Evolutionary conservation across 148 eudicot species (phyloP), one percentile per base, ranked within the genome.

Genomic region (Diospyros lotus): DNA sequence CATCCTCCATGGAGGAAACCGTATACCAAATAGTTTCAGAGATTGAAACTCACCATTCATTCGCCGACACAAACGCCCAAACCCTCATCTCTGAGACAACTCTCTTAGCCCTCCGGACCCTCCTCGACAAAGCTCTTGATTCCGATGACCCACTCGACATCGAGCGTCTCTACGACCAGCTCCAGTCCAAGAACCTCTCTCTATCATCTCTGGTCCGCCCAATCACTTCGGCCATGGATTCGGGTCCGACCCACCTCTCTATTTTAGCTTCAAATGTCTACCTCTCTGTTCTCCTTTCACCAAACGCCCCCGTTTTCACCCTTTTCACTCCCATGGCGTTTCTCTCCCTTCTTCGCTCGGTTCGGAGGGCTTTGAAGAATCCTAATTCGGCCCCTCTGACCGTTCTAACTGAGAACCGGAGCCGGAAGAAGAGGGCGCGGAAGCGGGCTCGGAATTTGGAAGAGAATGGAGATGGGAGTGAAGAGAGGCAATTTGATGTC

Each of bases 251-350:
- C 44, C 73, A 87, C 13, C 68, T 84, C 7, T 79, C 98, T 18
- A 68, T 94, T 3, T 64, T 86, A 58, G 91, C 96, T 1, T 79
- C 91, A 5, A 85, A 79, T 18, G 88, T 88, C 1, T 94, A 94
- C 73, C 81, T 94, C 1, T 83, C 88, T 8, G 80, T 94, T 28
- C 80, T 94, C 18, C 85, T 90, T 13, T 76, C 92, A 62, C 87
- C 91, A 1, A 84, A 86, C n/a, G 84, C 92, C 50, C 96, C 93
- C 8, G 93, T 90, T 9, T 82, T 94, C 17, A 85, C 97, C 41
- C 86, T 94, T 9, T 94, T 94, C 78, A 85, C 87, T 15, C 97
- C 98, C 48, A 79, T 92, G 85, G 88, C 93, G 5, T 94, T 94
- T 74, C 80, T 87, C 41, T 84, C 88, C 58, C 87, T 95, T 11